phyloP scores from a whole-genome alignment of 306 rosid species.

The Glycyrrhiza uralensis region DNA sequence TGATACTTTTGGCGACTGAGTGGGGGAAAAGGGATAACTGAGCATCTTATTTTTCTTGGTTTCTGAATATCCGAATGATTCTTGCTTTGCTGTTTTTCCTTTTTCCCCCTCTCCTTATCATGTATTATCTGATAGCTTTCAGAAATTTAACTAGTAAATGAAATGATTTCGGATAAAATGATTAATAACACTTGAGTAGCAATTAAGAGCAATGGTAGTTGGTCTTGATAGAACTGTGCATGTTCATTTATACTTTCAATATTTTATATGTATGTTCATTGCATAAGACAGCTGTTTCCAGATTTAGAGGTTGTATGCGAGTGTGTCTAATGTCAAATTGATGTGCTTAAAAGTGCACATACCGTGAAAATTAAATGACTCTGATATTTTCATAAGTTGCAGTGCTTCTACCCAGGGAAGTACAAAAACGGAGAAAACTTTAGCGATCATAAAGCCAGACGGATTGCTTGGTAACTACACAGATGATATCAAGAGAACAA shows the following conservation, averaged over 20 bases:
- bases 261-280: not conserved
- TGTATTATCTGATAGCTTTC: slow-evolving; percentile 2
- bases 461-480: slow-evolving; percentile 67
- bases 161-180: not conserved
- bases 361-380: not conserved
- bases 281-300: not conserved
- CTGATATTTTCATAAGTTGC: not conserved
- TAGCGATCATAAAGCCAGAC: slow-evolving; percentile 83
- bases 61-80: not conserved
- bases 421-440: slow-evolving; percentile 46
- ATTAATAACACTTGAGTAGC: not conserved
- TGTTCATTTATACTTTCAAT: not conserved
- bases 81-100: not conserved
- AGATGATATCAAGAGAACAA: slow-evolving; percentile 51
- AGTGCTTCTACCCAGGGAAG: slow-evolving; percentile 47
- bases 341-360: not conserved
- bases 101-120: not conserved
- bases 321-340: not conserved
- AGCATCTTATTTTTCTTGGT: not conserved
- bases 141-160: not conserved
- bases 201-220: not conserved
- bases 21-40: not conserved
- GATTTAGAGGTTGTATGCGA: not conserved
- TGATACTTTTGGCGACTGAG: not conserved
- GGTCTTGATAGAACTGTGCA: not conserved